A percentile compares a stretch with the other conserved stretches of the same genome.
phyloP scores from a whole-genome alignment of 2,329 filamentous ascomycete genomes.

The Westerdykella ornata region DNA sequence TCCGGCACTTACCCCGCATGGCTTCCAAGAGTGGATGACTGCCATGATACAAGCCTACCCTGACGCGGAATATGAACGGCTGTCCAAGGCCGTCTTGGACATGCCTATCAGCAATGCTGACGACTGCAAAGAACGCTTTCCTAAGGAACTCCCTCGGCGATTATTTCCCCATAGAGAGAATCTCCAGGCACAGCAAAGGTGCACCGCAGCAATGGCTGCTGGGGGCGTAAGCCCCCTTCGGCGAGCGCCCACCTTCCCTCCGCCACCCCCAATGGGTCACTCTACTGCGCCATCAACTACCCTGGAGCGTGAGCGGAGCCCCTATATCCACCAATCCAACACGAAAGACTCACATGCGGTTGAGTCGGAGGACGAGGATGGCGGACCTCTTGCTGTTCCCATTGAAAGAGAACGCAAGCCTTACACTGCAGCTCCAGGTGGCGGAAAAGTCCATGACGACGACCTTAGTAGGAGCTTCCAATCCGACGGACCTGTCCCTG shows the following conservation, averaged over 20 bases:
- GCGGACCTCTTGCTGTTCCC: slow-evolving; percentile 41
- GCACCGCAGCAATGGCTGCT: slow-evolving; percentile 55
- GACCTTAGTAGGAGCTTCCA: slow-evolving; percentile 19
- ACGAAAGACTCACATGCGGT: slow-evolving; percentile 23
- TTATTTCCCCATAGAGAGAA: slow-evolving; percentile 60
- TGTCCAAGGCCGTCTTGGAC: slow-evolving; percentile 60
- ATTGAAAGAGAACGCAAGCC: slow-evolving; percentile 62
- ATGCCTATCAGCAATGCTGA: slow-evolving; percentile 63
- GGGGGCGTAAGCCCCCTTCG: slow-evolving; percentile 37
- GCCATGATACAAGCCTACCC: slow-evolving; percentile 69
- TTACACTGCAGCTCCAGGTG: slow-evolving; percentile 54
- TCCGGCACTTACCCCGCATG: slow-evolving; percentile 43
- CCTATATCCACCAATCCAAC: slow-evolving; percentile 20
- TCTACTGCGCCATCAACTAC: slow-evolving; percentile 9
- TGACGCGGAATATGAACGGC: slow-evolving; percentile 63
- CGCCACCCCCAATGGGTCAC: slow-evolving; percentile 26
- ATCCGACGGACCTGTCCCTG: slow-evolving; percentile 17
- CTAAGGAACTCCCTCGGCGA: slow-evolving; percentile 68
- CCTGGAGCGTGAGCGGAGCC: slow-evolving; percentile 32
- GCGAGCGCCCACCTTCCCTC: slow-evolving; percentile 30
- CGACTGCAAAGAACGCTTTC: slow-evolving; percentile 64
- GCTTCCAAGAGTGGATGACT: slow-evolving; percentile 58
- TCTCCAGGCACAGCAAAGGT: slow-evolving; percentile 50
- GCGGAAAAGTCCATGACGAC: slow-evolving; percentile 51
- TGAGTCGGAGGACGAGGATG: slow-evolving; percentile 35